Base-by-base conservation (phyloP, 345 rosid genomes). In the Brassica carinata region DNA sequence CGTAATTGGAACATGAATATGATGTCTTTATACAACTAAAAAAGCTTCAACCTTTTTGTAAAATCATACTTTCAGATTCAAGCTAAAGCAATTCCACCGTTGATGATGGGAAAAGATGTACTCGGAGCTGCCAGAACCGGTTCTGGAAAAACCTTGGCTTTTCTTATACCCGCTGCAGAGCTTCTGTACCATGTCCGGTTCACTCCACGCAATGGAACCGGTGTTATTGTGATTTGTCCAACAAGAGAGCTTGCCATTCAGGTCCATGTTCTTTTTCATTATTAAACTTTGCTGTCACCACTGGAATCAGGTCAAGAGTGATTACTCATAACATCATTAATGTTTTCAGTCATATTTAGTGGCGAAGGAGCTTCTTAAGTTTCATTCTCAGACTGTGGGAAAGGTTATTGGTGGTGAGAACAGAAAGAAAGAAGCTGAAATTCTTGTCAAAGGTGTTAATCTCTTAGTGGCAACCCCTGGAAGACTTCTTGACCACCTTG, bases 91-190 rank as follows among this genome's bases (percentile, higher is more conserved):
- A 86, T 96, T 70, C 97, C 98, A 18, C 90, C 92, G 1, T 92
- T 94, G 79, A 75, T 90, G 84, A 77, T 81, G 69, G 98, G 99
- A 1, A 87, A 92, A 84, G 98, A 96, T 90, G 94, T 92, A 26
- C 95, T 96, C 36, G 99, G 97, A 72, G 99, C 98, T 61, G 99
- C 98, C 2, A 90, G 98, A 78, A 96, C 99, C 0, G 98, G 98
- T 79, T 92, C 98, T 71, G 98, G 98, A 34, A 96, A 96, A 79
- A 92, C 99, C 40, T 87, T 96, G 73, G 98, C 97, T 38, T 96
- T 96, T 75, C 87, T 96, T 64, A 85, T 94, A 69, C 99, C 98
- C 0, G 99, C 98, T 29, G 85, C 85, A 2, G 99, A 96, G 83
- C 85, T 93, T 85, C 78, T 96, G 7, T 89, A 82, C 84, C 88